phyloP scores from a whole-genome alignment of 2,329 filamentous ascomycete species.

The Ophiostoma perfectum region DNA sequence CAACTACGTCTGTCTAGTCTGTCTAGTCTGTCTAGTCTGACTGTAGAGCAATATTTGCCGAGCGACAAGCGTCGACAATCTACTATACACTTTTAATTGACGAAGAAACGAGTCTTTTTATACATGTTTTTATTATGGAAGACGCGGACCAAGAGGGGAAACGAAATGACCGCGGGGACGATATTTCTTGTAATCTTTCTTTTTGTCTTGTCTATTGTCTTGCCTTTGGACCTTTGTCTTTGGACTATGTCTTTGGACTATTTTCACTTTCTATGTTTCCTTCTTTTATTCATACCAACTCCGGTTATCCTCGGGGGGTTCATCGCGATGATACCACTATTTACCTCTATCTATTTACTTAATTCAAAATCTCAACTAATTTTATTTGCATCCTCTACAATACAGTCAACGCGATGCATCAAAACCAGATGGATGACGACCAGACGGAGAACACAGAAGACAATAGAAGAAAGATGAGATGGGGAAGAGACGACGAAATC shows the following conservation, averaged over 20 bases:
- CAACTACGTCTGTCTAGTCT: background rate
- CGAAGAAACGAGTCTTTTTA: conserved; percentile 13
- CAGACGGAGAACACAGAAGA: background rate
- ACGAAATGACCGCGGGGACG: background rate
- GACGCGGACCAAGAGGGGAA: background rate
- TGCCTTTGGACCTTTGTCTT: background rate
- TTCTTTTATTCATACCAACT: background rate
- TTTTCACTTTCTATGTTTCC: background rate
- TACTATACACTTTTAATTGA: conserved; percentile 12
- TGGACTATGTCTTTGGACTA: background rate
- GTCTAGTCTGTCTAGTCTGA: background rate
- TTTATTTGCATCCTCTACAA: background rate
- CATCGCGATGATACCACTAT: conserved; percentile 4
- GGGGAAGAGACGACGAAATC: background rate
- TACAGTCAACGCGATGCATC: background rate
- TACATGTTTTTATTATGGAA: background rate
- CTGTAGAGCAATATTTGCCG: background rate
- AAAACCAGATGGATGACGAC: background rate
- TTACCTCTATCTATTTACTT: conserved; percentile 1
- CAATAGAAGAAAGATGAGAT: background rate
- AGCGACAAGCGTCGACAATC: background rate
- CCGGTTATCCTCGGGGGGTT: background rate
- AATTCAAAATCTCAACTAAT: background rate
- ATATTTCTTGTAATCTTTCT: background rate
- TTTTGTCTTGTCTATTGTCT: background rate